These are phyloP conservation scores for Pyrrhoderma lamaoense DNA, from an alignment of 1,284 basidiomycete species.

Conservation along the genomic window DNA sequence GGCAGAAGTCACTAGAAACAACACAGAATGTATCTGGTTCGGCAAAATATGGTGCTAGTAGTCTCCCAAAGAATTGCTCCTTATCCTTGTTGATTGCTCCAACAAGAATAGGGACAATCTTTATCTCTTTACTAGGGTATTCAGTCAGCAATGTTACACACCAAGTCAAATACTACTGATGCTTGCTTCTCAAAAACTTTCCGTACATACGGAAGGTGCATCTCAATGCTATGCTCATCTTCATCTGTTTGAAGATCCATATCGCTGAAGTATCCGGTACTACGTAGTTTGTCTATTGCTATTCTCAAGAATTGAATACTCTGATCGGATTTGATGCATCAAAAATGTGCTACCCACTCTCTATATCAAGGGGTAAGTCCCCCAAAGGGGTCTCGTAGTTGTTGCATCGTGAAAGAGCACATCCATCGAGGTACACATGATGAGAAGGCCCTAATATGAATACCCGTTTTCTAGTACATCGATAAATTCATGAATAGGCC, in stretches of 20 bases:
- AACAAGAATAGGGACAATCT: slow-evolving; percentile 87
- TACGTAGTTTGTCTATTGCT: slow-evolving; percentile 67
- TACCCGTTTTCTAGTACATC: slow-evolving; percentile 67
- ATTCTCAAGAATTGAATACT: not conserved
- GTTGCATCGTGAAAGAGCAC: slow-evolving; percentile 74
- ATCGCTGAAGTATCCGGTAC: slow-evolving; percentile 63
- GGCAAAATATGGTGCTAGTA: slow-evolving; percentile 76
- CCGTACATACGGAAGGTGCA: slow-evolving; percentile 92
- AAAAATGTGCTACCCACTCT: slow-evolving; percentile 48
- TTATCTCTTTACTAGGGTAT: slow-evolving; percentile 54
- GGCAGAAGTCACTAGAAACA: slow-evolving; percentile 95
- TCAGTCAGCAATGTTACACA: not conserved
- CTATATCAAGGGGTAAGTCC: slow-evolving; percentile 67
- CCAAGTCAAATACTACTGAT: not conserved
- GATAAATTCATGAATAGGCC: slow-evolving; percentile 4
- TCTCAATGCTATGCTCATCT: slow-evolving; percentile 96
- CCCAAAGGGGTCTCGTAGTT: slow-evolving; percentile 87
- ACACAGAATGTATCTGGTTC: slow-evolving; percentile 81
- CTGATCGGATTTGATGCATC: no score
- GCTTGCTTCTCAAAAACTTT: slow-evolving; percentile 78
- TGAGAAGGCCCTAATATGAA: slow-evolving; percentile 97
- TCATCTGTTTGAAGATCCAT: slow-evolving; percentile 74
- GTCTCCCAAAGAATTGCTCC: slow-evolving; percentile 57
- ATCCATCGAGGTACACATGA: slow-evolving; percentile 82
- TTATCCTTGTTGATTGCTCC: slow-evolving; percentile 65